phyloP scores from a whole-genome alignment of 306 rosid genomes.

The Casuarina cunninghamiana region DNA sequence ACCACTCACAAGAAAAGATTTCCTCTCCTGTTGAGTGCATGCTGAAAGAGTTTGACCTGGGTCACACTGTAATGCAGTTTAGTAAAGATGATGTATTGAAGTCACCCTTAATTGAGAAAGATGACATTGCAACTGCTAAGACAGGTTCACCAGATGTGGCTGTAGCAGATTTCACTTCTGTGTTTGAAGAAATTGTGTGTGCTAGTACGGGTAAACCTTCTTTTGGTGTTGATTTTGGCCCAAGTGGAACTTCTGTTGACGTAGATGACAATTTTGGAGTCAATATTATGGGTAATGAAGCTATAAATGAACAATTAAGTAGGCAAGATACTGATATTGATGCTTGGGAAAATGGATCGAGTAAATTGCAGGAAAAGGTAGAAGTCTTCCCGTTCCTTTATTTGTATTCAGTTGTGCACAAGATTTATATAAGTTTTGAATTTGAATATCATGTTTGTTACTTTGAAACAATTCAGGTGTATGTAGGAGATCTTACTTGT shows the following conservation, averaged over 20 bases:
- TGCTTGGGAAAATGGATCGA: conserved; percentile 32
- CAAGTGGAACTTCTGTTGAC: conserved; percentile 35
- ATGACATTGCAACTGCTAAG: conserved; percentile 25
- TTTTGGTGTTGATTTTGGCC: conserved; percentile 28
- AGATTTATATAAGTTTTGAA: conserved; percentile 23
- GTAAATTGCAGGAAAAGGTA: conserved; percentile 36
- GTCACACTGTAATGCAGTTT: conserved; percentile 33
- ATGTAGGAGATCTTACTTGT: conserved; percentile 13
- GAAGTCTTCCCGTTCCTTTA: conserved; percentile 9
- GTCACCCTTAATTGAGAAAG: conserved; percentile 25
- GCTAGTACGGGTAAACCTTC: conserved; percentile 27
- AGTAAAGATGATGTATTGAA: conserved; percentile 24
- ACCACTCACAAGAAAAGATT: conserved; percentile 29
- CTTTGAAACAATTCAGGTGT: conserved; percentile 30
- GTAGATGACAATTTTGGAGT: conserved; percentile 32
- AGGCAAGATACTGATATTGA: conserved; percentile 19
- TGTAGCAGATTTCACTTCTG: conserved; percentile 11
- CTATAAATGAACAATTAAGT: conserved; percentile 29
- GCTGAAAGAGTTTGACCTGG: conserved; percentile 27
- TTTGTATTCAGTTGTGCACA: conserved; percentile 4
- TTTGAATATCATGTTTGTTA: conserved; percentile 18
- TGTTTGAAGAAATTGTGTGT: conserved; percentile 26
- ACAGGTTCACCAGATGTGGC: conserved; percentile 26
- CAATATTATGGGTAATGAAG: conserved; percentile 24
- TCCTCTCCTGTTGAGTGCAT: conserved; percentile 23